Base-by-base conservation (phyloP, 1,284 basidiomycete species). In the Heliocybe sulcata region DNA sequence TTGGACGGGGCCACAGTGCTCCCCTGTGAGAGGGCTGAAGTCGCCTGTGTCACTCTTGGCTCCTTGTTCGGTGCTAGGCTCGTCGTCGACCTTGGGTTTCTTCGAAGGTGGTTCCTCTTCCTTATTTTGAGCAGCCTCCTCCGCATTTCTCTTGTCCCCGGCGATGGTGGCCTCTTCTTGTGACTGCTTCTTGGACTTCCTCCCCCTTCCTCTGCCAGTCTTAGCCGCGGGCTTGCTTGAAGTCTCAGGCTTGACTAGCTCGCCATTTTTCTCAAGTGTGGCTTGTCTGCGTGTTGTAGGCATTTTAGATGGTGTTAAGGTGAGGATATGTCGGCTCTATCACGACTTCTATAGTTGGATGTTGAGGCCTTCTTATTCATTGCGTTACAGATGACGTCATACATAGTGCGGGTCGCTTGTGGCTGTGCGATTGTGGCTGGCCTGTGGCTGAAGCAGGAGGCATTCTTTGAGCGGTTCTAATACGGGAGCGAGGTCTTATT, bases 241-340 rank as follows among this genome's bases (percentile, higher is more conserved):
- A n/a, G 11, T 16, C 11, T 49, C 47, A 9, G 47, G 47, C 23
- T 25, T 26, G 25, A 25, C 25, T 22, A 25, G n/a, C 20, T 49
- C 47, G 4, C 47, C 38, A n/a, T 42, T 42, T 42, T 6, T 42
- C 19, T 49, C 8, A 22, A 49, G 23, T 16, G 22, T 49, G 4
- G 47, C 60, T 64, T 75, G 72, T 54, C 67, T 64, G 52, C 73
- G 68, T 27, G 75, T 76, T 20, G 58, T 63, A 1, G 63, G 63
- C 64, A 68, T 66, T 52, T 20, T 59, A 52, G 22, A 35, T 35
- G 16, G 4, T 31, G 38, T 42, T 42, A 6, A 42, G 16, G 16
- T 42, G 38, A 42, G 38, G 38, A 20, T 16, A 8, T 42, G 6
- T n/a, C 38, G 16, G 8, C 19, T 42, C 38, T 20, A 42, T 3